Evolutionary conservation across 495 filamentous ascomycete species (phyloP).

Genomic region (Aspergillus sparsus): DNA sequence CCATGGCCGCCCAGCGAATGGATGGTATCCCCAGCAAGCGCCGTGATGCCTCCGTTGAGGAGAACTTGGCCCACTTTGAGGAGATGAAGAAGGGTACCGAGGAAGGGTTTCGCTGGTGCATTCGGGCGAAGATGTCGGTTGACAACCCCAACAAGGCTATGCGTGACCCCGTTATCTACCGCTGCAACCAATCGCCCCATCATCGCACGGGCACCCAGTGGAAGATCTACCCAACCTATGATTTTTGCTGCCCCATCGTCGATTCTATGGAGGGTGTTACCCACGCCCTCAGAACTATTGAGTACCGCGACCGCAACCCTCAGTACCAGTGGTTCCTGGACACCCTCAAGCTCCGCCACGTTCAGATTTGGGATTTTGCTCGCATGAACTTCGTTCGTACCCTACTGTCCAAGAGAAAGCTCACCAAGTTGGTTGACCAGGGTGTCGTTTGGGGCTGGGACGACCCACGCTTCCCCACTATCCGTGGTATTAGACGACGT

Average conservation of each 20-base stretch:
- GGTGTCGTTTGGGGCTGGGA: constrained; percentile 92
- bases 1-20: constrained; percentile 78
- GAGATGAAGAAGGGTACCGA: constrained; percentile 83
- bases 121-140: constrained; percentile 84
- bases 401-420: constrained; percentile 89
- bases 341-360: constrained; percentile 77
- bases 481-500: constrained; percentile 83
- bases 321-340: constrained; percentile 97
- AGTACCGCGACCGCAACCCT: constrained; percentile 95
- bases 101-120: constrained; percentile 77
- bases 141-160: constrained; percentile 83
- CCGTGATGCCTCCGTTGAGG: constrained; percentile 74
- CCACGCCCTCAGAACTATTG: constrained; percentile 91
- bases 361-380: constrained; percentile 97
- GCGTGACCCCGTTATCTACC: constrained; percentile 93
- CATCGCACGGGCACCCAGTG: constrained; percentile 87
- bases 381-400: constrained; percentile 95
- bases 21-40: constrained; percentile 72
- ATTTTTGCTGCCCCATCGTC: constrained; percentile 89
- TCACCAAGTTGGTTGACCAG: constrained; percentile 86
- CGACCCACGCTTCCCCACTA: constrained; percentile 91
- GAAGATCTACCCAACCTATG: constrained; percentile 97
- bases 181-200: constrained; percentile 74
- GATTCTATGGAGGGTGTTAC: constrained; percentile 91
- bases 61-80: constrained; percentile 77